These are phyloP conservation scores for Silene uniflora DNA, from an alignment of 148 eudicot species.

Conservation along the genomic window DNA sequence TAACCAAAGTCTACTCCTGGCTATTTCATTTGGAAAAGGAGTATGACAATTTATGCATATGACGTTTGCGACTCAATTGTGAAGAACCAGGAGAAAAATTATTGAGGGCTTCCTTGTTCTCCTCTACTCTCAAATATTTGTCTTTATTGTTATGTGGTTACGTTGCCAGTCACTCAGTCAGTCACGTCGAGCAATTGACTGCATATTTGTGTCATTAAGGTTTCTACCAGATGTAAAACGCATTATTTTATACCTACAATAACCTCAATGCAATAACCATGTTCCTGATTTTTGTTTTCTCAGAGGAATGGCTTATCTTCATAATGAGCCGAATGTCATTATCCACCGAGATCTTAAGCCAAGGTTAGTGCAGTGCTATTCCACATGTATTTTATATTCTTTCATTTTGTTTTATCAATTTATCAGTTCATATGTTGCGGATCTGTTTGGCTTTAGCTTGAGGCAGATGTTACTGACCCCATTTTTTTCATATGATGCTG, in stretches of 20 bases:
- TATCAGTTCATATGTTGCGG: neutral
- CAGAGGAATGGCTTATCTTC: conserved; percentile 98
- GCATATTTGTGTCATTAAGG: neutral
- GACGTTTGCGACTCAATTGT: conserved; percentile 6
- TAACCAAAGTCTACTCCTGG: too few relatives aligned
- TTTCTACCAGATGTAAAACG: conserved; percentile 8
- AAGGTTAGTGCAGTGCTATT: conserved; percentile 46
- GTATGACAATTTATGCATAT: too few relatives aligned
- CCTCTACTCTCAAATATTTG: neutral
- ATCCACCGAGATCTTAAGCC: conserved; percentile 93
- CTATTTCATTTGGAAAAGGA: too few relatives aligned
- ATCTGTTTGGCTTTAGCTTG: neutral
- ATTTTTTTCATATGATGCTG: neutral
- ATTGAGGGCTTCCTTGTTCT: neutral
- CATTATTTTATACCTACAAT: conserved; percentile 3
- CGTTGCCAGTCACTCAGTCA: neutral
- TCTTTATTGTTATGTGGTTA: neutral
- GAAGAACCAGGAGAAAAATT: neutral
- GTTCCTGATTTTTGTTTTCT: conserved; percentile 22
- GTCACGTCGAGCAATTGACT: neutral
- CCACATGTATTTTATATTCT: neutral
- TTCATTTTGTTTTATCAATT: neutral
- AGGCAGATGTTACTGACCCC: neutral
- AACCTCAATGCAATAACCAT: conserved; percentile 7
- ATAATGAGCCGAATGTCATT: conserved; percentile 91